Evolutionary conservation across 2,329 filamentous ascomycete genomes (phyloP).

Genomic region (Diaporthe sp.): DNA sequence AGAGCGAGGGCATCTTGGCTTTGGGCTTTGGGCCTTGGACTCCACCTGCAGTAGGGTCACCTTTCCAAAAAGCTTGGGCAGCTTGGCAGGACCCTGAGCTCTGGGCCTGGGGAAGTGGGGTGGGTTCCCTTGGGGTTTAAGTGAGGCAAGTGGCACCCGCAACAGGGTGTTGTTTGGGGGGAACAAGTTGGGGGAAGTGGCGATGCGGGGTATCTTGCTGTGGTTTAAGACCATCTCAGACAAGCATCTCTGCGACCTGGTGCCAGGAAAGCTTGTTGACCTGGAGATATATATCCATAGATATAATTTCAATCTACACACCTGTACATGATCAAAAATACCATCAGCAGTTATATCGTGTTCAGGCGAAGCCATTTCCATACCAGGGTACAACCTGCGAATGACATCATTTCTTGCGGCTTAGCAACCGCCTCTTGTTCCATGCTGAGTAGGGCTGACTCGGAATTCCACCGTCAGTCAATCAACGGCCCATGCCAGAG

Average conservation of each 20-base stretch:
- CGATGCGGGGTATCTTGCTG: background rate
- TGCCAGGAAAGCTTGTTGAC: background rate
- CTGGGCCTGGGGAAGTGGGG: conserved; percentile 16
- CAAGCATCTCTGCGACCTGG: background rate
- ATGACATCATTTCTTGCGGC: background rate
- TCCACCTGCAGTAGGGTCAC: background rate
- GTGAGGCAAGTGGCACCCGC: background rate
- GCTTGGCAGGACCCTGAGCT: background rate
- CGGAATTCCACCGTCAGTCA: background rate
- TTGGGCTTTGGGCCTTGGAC: too few species aligned
- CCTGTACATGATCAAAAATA: background rate
- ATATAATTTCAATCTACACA: background rate
- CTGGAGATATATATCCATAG: background rate
- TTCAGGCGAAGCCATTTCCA: background rate
- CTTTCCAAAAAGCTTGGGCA: background rate
- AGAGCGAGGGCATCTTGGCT: conserved; percentile 24
- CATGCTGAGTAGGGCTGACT: background rate
- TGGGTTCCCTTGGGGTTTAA: background rate
- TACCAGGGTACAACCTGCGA: background rate
- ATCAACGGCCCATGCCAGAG: background rate
- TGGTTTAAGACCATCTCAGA: background rate
- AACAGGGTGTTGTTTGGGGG: background rate
- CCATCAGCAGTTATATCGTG: background rate
- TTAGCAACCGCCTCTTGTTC: conserved; percentile 6
- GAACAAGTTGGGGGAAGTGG: background rate